A percentile compares a stretch with the other conserved stretches of the same genome.
Conservation (phyloP, 139 green algal genomes). For the Micractinium sp. region DNA sequence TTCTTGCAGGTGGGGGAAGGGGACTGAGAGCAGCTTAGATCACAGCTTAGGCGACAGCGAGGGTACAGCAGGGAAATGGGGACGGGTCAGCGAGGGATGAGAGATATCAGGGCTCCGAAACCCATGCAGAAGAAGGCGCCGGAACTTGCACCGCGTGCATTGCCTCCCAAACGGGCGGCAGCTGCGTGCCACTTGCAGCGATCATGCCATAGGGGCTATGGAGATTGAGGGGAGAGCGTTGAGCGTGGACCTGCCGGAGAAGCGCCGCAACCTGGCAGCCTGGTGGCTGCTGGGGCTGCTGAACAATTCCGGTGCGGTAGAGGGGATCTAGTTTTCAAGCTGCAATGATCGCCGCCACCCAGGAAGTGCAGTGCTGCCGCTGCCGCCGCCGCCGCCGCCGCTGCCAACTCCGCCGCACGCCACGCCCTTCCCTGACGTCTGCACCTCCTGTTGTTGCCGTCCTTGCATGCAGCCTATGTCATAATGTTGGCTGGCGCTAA, state of each 20-base stretch:
- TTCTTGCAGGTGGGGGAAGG: not conserved
- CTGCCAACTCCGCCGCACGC: not conserved
- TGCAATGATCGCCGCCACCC: not conserved
- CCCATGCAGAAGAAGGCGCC: too few relatives aligned
- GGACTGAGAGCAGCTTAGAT: not conserved
- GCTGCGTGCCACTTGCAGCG: not conserved
- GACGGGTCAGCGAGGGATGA: not conserved
- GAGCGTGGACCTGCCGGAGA: not conserved
- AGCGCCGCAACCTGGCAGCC: constrained; percentile 9
- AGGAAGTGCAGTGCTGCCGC: not conserved
- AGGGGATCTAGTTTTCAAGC: not conserved
- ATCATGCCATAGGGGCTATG: not conserved
- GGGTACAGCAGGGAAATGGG: too few relatives aligned
- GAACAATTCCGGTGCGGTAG: constrained; percentile 52
- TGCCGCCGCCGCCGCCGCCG: not conserved
- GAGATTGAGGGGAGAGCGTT: not conserved
- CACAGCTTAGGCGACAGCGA: too few relatives aligned
- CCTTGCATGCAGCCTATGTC: constrained; percentile 56
- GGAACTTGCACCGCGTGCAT: too few relatives aligned
- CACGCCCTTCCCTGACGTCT: not conserved
- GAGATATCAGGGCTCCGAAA: not conserved
- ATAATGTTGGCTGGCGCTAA: constrained; percentile 75
- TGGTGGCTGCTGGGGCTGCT: constrained; percentile 63
- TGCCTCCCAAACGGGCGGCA: not conserved
- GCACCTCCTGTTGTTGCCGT: too few relatives aligned